Evolutionary conservation across 495 filamentous ascomycete species (phyloP), one percentile per base, ranked within the genome.

Genomic region (Talaromyces trachyspermus): DNA sequence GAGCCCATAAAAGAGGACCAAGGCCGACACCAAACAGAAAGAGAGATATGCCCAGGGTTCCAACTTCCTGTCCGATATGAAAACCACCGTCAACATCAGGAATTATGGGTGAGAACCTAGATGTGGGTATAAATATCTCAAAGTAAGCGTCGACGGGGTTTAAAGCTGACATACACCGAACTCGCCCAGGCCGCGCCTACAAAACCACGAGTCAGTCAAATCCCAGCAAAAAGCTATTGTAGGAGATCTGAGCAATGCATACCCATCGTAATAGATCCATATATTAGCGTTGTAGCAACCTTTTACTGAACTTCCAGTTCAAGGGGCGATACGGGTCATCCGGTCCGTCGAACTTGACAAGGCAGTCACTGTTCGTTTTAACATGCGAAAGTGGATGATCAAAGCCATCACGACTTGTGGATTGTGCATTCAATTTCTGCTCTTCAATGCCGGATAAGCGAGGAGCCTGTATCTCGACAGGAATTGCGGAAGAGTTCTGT

Each of bases 261-360:
- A 61, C 72, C 72, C 70, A 78, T 74, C 2, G 77, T 81, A 17
- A 72, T 74, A 49, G 78, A 58, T 4, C 75, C 75, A 63, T 80
- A 76, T 6, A 79, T 47, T 17, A 78, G 33, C 0, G 77, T 81
- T 1, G 71, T 71, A 6, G 71, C 43, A 22, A 72, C 63, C 62
- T 85, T 87, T 84, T 85, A 24, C 48, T 53, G 30, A 74, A 68
- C 0, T 75, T 65, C 81, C 83, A 87, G 61, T 87, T 86, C 48
- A 80, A 50, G 0, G 83, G 81, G 15, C 65, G 63, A 58, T 84
- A 84, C 0, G 81, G 80, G 56, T 87, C 83, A 45, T 81, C 72
- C 0, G 75, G 72, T 0, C 83, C 83, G 22, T 85, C 80, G 50
- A 85, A 87, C 53, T 83, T 79, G 17, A 86, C 78, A 23, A 85